Conservation (phyloP, 1,284 basidiomycete genomes). For the Ustilago cynodontis region DNA sequence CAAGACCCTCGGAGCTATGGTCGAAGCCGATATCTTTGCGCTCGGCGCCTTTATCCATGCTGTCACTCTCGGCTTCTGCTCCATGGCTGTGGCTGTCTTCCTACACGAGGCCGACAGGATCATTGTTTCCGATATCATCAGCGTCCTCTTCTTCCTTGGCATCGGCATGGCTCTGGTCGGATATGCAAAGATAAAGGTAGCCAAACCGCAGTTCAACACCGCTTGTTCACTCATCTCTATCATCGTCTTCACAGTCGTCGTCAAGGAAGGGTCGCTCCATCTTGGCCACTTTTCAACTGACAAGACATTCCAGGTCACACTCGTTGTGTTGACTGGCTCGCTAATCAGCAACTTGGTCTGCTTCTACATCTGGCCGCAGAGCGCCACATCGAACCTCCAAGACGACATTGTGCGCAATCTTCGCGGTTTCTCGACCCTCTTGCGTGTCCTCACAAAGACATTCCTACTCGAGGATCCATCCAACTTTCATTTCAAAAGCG, state of each 20-base stretch:
- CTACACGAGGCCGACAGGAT: conserved; percentile 73
- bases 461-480: conserved; percentile 64
- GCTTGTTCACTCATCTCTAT: conserved; percentile 73
- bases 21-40: conserved; percentile 86
- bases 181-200: conserved; percentile 90
- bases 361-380: conserved; percentile 83
- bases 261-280: conserved; percentile 87
- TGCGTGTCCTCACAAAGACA: conserved; percentile 64
- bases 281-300: conserved; percentile 71
- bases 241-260: conserved; percentile 72
- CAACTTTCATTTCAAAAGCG: conserved; percentile 60
- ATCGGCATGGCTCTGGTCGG: conserved; percentile 83
- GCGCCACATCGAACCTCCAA: conserved; percentile 85
- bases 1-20: conserved; percentile 89
- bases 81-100: conserved; percentile 73
- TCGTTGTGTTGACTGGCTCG: conserved; percentile 83
- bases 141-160: conserved; percentile 78
- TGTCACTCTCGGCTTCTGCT: conserved; percentile 79
- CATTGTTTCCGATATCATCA: conserved; percentile 64
- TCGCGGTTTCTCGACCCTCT: conserved; percentile 60
- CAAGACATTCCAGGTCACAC: conserved; percentile 69
- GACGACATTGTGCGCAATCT: conserved; percentile 60
- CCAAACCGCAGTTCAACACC: conserved; percentile 89
- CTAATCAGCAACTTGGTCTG: conserved; percentile 85
- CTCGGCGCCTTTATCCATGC: conserved; percentile 80